Base-by-base conservation (phyloP, 225 moss, liverwort and hornwort genomes). In the Sphagnum contortum region DNA sequence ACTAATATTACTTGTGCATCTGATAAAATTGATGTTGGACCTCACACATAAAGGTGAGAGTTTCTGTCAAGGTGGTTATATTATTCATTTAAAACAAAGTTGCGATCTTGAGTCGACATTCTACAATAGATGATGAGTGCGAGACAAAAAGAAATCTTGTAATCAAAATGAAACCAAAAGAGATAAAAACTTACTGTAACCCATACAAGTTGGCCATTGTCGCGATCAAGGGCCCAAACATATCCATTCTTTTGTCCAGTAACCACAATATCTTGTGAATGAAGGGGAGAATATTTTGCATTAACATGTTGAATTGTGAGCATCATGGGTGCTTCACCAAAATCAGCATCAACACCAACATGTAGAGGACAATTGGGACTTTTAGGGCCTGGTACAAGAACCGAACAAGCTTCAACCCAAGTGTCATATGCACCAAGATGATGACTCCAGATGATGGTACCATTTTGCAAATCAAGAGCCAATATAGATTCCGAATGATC, bases 401-500 rank as follows among this genome's bases (percentile, higher is more conserved):
- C 58, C 3, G 71, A 0, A 55, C 76, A 76, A 3, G 67, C 67
- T n/a, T 8, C 13, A 50, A 46, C 64, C 56, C 60, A 76, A 48
- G 64, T 64, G 45, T 71, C 71, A 47, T 60, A 64, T 2, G 47
- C 64, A 1, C 68, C 71, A 44, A 76, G 65, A 11, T 72, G 64
- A 3, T 46, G 59, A 49, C 65, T 69, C 76, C 72, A 76, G 8
- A 61, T 51, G 8, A 76, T 72, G 0, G 12, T 47, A 8, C 66
- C 70, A 0, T 53, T 61, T 57, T 75, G 14, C 55, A 76, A 57
- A n/a, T 72, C 71, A 46, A 76, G 10, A 3, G 76, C 72, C 2
- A 71, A 64, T 0, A 76, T 57, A 2, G 72, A 72, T 57, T 76
- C 68, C 3, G 64, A 65, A 64, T 64, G 72, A 12, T 76, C 76